Percentiles rank a stretch among this genome's conserved stretches.
phyloP scores from a whole-genome alignment of 2,329 filamentous ascomycete species.

The Alternaria sp. region DNA sequence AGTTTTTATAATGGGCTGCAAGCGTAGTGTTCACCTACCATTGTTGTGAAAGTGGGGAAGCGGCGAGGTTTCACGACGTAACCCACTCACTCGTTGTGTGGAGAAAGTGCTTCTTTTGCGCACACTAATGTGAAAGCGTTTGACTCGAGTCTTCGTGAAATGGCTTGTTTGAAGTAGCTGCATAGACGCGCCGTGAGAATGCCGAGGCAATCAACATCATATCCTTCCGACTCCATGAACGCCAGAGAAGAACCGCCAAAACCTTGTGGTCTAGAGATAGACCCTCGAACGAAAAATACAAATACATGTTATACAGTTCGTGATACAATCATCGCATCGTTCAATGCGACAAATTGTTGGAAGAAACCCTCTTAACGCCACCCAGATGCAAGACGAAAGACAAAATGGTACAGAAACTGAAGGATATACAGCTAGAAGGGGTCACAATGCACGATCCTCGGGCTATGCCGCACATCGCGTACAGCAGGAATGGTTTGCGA shows the following conservation, averaged over 20 bases:
- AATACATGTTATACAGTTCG: background rate
- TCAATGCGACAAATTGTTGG: background rate
- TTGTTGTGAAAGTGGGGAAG: background rate
- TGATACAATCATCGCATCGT: background rate
- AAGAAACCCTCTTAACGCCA: background rate
- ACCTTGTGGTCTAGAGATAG: background rate
- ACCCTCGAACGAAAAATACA: background rate
- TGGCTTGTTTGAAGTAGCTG: background rate
- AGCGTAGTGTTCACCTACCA: background rate
- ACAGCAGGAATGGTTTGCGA: background rate
- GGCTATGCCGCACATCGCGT: slow-evolving; percentile 5
- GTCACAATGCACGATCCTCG: background rate
- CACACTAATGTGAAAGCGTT: background rate
- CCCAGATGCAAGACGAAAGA: background rate
- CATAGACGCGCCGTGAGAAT: background rate
- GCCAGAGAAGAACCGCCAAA: background rate
- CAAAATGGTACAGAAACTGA: background rate
- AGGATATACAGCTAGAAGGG: background rate
- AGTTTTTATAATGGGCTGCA: background rate
- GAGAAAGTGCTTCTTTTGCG: background rate
- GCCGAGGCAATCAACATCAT: background rate
- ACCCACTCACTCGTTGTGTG: background rate
- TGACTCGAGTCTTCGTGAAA: background rate
- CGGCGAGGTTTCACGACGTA: background rate
- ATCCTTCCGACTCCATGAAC: background rate